Evolutionary conservation across 2,329 filamentous ascomycete genomes (phyloP).

Genomic region (Sporothrix phasma): DNA sequence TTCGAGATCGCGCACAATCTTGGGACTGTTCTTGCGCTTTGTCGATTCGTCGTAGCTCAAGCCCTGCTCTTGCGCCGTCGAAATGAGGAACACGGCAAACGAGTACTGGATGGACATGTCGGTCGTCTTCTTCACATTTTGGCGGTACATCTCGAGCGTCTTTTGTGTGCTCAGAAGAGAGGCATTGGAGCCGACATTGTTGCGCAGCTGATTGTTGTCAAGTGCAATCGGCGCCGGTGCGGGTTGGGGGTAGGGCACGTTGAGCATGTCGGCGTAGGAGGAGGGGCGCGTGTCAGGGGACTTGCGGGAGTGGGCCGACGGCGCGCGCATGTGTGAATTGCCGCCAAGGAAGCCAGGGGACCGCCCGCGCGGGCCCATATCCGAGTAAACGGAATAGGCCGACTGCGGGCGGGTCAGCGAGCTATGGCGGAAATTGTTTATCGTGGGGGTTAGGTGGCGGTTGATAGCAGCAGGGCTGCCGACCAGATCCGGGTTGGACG

Average conservation of each 20-base stretch:
- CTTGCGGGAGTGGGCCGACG: constrained; percentile 41
- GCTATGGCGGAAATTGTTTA: constrained; percentile 43
- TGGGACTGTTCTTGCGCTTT: constrained; percentile 37
- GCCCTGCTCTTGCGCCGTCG: constrained; percentile 72
- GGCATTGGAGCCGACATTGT: constrained; percentile 75
- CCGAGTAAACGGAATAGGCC: constrained; percentile 64
- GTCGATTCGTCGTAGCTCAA: constrained; percentile 41
- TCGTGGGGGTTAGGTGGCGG: constrained; percentile 53
- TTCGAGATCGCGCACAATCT: constrained; percentile 37
- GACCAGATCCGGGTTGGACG: constrained; percentile 42
- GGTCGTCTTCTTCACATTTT: constrained; percentile 94
- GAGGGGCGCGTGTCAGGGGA: constrained; percentile 46
- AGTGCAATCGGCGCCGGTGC: constrained; percentile 55
- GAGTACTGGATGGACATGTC: constrained; percentile 88
- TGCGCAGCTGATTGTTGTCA: constrained; percentile 73
- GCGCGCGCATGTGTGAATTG: constrained; percentile 34
- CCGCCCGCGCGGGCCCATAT: constrained; percentile 54
- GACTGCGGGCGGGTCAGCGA: constrained; percentile 63
- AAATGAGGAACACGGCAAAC: constrained; percentile 89
- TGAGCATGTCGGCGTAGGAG: constrained; percentile 51
- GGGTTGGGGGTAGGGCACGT: constrained; percentile 71
- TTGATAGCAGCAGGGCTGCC: constrained; percentile 44
- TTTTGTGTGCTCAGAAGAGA: constrained; percentile 85
- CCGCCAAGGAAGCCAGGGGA: constrained; percentile 40
- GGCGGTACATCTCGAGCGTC: constrained; percentile 94